Conservation (phyloP, 1,284 basidiomycete genomes). For the Neotropicomus parvogracilis region DNA sequence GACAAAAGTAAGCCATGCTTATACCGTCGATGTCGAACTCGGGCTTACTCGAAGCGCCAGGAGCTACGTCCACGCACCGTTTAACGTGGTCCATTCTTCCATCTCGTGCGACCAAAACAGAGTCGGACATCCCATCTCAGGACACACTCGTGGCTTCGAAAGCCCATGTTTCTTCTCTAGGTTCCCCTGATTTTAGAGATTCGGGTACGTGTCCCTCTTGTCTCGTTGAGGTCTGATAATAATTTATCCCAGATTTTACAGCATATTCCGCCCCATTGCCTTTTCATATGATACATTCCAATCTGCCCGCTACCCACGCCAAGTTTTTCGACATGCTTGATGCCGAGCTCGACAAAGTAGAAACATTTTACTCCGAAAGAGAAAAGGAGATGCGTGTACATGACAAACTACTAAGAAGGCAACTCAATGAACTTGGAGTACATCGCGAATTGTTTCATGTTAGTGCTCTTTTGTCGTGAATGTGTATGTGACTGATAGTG, state of each 20-base stretch:
- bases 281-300: constrained; percentile 48
- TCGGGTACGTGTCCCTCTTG: constrained; percentile 10
- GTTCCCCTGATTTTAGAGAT: constrained; percentile 2
- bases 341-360: constrained; percentile 75
- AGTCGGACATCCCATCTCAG: not conserved
- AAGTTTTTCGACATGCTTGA: constrained; percentile 77
- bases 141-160: not conserved
- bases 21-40: not conserved
- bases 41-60: constrained; percentile 9
- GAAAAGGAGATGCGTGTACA: constrained; percentile 65
- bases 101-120: not conserved
- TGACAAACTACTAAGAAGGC: constrained; percentile 54
- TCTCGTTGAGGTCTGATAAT: not conserved
- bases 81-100: not conserved
- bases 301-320: constrained; percentile 56
- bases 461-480: constrained; percentile 19
- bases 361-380: constrained; percentile 74
- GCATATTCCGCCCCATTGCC: constrained; percentile 30
- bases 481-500: constrained; percentile 1
- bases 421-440: constrained; percentile 71
- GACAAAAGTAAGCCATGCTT: constrained; percentile 13
- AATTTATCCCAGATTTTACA: constrained; percentile 1
- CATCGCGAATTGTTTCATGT: constrained; percentile 71
- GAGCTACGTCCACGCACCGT: constrained; percentile 11
- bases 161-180: not conserved